A percentile compares a stretch with the other conserved stretches of the same genome.
These are phyloP conservation scores for Epichloe elymi DNA, from an alignment of 2,329 filamentous ascomycete genomes.

Conservation along the genomic window DNA sequence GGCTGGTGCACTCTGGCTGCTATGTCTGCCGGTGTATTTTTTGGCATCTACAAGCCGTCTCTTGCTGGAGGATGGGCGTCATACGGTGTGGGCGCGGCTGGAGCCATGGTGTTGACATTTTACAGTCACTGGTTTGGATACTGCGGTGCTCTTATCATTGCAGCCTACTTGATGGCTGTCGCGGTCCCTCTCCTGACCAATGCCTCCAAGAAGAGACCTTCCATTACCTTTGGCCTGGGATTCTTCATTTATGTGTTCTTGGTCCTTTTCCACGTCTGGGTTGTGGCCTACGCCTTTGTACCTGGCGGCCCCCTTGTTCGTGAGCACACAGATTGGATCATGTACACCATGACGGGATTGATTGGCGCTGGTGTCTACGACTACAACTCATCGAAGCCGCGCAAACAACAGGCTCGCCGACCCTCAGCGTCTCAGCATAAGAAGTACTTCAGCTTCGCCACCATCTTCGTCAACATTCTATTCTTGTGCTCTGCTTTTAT, in stretches of 20 bases:
- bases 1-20: conserved; percentile 74
- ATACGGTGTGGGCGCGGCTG: conserved; percentile 65
- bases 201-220: conserved; percentile 65
- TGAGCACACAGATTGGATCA: conserved; percentile 92
- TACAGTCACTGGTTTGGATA: conserved; percentile 80
- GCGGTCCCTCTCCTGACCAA: conserved; percentile 62
- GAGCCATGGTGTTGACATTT: conserved; percentile 64
- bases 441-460: conserved; percentile 41
- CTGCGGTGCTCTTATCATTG: conserved; percentile 63
- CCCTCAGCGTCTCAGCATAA: conserved; percentile 28
- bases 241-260: conserved; percentile 89
- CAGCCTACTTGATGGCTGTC: conserved; percentile 71
- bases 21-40: conserved; percentile 69
- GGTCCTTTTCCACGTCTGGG: conserved; percentile 96
- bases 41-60: conserved; percentile 60
- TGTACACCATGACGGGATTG: conserved; percentile 71
- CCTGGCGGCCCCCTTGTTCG: conserved; percentile 85
- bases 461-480: conserved; percentile 66
- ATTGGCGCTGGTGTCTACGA: conserved; percentile 80
- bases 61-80: conserved; percentile 66
- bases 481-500: conserved; percentile 72
- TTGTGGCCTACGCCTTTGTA: conserved; percentile 95
- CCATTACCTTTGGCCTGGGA: conserved; percentile 70
- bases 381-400: conserved; percentile 38
- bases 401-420: conserved; percentile 19